Percentiles rank a stretch among this genome's conserved stretches.
Conservation (phyloP, 78 protist genomes). For the Dictyostelium intermedium region DNA sequence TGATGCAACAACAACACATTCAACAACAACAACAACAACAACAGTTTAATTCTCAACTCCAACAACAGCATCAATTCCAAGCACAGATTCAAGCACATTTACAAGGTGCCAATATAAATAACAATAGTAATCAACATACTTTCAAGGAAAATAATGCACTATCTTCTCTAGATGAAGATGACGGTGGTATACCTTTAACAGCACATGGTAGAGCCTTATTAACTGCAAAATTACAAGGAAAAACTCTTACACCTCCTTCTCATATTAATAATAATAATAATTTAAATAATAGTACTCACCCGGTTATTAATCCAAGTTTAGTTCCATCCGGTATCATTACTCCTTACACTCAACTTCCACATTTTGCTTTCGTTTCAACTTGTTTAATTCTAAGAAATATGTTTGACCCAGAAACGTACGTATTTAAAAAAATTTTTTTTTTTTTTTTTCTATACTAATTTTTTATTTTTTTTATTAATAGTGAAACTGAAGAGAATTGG, state of each 20-base stretch:
- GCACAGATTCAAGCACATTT: background rate
- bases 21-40: background rate
- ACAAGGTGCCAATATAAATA: background rate
- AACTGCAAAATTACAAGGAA: conserved; percentile 39
- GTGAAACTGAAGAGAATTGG: conserved; percentile 64
- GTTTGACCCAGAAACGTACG: conserved; percentile 64
- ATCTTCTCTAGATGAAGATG: conserved; percentile 59
- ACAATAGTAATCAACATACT: conserved; percentile 3
- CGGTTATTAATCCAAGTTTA: background rate
- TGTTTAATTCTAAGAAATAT: conserved; percentile 58
- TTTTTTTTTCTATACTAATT: background rate
- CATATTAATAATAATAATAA: background rate
- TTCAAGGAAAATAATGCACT: conserved; percentile 32
- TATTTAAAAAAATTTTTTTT: too few relatives aligned
- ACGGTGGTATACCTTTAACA: conserved; percentile 61
- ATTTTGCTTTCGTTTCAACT: background rate
- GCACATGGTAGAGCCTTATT: conserved; percentile 36
- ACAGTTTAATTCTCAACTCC: background rate
- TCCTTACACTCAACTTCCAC: background rate
- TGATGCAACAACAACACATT: background rate
- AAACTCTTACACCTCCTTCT: background rate
- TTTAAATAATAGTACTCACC: background rate
- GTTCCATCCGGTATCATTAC: background rate
- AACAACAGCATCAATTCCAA: background rate
- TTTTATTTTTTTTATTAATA: background rate